Evolutionary conservation across 1,139 yeast genomes (phyloP).

Genomic region (Blastobotrys proliferans): DNA sequence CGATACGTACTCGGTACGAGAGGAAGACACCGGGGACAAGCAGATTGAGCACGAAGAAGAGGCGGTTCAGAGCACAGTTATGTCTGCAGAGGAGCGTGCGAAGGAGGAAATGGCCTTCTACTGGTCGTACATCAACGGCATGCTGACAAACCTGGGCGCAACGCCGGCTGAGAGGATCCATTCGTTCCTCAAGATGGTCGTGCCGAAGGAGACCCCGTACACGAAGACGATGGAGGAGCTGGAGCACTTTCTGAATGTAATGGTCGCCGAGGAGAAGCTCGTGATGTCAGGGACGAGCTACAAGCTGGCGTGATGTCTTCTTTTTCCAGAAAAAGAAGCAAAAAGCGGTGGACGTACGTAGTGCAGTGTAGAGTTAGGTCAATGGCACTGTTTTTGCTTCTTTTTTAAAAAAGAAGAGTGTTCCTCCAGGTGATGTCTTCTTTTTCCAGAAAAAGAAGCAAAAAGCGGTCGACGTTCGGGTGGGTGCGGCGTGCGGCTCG

Average conservation of each 20-base stretch:
- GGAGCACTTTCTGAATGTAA: slow-evolving; percentile 37
- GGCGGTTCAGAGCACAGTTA: slow-evolving; percentile 22
- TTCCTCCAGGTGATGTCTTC: too few species aligned
- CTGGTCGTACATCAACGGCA: slow-evolving; percentile 51
- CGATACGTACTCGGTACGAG: slow-evolving; percentile 19
- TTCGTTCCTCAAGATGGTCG: slow-evolving; percentile 49
- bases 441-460: too few species aligned
- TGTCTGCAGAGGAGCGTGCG: slow-evolving; percentile 30
- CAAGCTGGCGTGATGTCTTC: slow-evolving; percentile 23
- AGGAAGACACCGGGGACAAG: slow-evolving; percentile 16
- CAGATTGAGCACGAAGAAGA: slow-evolving; percentile 16
- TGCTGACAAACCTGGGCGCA: slow-evolving; percentile 53
- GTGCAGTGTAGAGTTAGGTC: too few species aligned
- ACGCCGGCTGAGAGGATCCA: slow-evolving; percentile 49
- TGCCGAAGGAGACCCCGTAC: slow-evolving; percentile 50
- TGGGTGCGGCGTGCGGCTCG: too few species aligned
- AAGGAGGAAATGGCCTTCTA: slow-evolving; percentile 39
- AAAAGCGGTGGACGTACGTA: not conserved
- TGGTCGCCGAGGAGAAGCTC: slow-evolving; percentile 45
- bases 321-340: not conserved
- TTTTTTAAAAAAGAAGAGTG: not conserved
- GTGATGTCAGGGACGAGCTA: slow-evolving; percentile 31
- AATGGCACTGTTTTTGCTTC: slow-evolving; percentile 4
- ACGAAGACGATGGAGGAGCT: slow-evolving; percentile 41
- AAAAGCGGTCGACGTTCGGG: too few species aligned